These are phyloP conservation scores for Mycena maculata DNA, from an alignment of 768 basidiomycete species.

Conservation along the genomic window DNA sequence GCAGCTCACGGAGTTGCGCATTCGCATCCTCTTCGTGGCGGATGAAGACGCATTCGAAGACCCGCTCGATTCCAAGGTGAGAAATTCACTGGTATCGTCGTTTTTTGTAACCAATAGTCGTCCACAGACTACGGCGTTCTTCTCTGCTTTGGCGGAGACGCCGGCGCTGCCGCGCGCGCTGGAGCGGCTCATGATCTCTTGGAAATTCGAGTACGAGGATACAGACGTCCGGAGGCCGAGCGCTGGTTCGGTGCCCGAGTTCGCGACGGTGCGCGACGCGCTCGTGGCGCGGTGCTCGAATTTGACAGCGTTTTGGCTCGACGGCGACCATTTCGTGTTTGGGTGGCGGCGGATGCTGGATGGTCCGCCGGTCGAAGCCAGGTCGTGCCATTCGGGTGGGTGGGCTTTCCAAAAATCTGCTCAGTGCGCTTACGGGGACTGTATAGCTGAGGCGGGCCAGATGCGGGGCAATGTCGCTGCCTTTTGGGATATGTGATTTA, in stretches of 20 bases:
- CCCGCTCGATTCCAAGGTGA: not conserved
- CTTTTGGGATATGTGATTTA: no score
- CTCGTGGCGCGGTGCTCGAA: not conserved
- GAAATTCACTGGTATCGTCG: not conserved
- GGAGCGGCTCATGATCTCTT: not conserved
- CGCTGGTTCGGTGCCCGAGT: not conserved
- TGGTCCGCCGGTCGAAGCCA: not conserved
- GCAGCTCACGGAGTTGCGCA: not conserved
- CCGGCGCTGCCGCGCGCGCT: not conserved
- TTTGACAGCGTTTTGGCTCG: not conserved
- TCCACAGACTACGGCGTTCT: not conserved
- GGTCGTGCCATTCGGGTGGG: no score
- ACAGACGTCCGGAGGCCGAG: not conserved
- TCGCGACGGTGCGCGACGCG: not conserved
- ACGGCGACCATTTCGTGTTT: conserved; percentile 1
- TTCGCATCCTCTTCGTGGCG: not conserved
- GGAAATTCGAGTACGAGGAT: no score
- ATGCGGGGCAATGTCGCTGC: no score
- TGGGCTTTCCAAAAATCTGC: no score
- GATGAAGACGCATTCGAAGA: not conserved
- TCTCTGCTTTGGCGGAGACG: not conserved
- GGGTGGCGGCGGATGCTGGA: not conserved
- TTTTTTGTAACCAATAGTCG: not conserved
- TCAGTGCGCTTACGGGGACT: no score
- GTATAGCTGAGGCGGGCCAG: no score